Base-by-base conservation (phyloP, 805 yeast species). In the Candida maris region DNA sequence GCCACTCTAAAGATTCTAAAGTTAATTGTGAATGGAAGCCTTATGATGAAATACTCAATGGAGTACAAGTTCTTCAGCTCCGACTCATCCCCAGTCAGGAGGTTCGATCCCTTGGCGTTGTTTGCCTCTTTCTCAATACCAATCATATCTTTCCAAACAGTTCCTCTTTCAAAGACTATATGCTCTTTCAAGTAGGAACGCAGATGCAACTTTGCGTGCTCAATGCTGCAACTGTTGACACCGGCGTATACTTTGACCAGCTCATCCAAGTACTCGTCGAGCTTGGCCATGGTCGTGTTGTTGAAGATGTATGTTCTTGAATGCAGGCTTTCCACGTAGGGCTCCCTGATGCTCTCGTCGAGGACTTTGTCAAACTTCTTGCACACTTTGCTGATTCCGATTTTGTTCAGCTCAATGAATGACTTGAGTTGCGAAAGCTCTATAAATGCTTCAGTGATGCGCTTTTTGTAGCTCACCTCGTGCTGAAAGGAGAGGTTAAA, bases 61-160 rank as follows among this genome's bases (percentile, higher is more conserved):
- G 71, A 67, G 46, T 60, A 57, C 23, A 63, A 52, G 31, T 57
- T 57, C 25, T 48, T 45, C 16, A 52, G 42, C 13, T 55, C 57
- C 15, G 56, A 44, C 26, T 61, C 68, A 32, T 59, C 62, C n/a
- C 62, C 60, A 13, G 57, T 50, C 30, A 53, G 39, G 4, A 65
- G 65, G 14, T 63, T 65, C 26, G 66, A 62, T 4, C 63, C 61
- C 35, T 57, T 59, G 12, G 44, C 45, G 19, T 42, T 42, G 30
- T 42, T 46, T 32, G 39, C 37, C 21, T 30, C 41, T 17, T 65
- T 52, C 32, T 66, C 70, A 46, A 71, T 55, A 1, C 76, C 77
- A 38, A 73, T 68, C 77, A 73, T 70, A 44, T 72, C 77, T 49
- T 73, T 66, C 78, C 78, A 73, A 10, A 73, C 73, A 0, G 77